Conservation (phyloP, 1,139 yeast species). For the Spencermartinsiella ligniputridi region DNA sequence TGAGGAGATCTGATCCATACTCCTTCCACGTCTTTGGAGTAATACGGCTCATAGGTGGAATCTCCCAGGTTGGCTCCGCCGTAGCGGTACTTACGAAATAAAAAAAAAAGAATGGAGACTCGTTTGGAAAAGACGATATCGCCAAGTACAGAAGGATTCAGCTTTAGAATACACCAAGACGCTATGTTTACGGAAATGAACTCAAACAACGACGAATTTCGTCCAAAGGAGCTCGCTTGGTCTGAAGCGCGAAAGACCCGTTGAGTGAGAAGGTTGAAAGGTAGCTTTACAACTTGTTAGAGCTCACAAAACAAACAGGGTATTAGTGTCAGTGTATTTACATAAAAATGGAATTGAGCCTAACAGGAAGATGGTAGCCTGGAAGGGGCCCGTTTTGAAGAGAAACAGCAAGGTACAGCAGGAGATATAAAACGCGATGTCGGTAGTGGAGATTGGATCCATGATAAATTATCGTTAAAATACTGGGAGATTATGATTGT, state of each 20-base stretch:
- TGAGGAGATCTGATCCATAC: conserved; percentile 36
- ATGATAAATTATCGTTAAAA: no score
- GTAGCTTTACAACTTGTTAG: conserved; percentile 15
- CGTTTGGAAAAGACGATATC: conserved; percentile 20
- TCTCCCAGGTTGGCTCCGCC: conserved; percentile 30
- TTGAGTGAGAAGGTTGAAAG: conserved; percentile 19
- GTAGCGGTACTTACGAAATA: conserved; percentile 24
- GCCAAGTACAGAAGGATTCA: conserved; percentile 21
- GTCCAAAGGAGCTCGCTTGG: conserved; percentile 24
- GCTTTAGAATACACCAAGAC: conserved; percentile 19
- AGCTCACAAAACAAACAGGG: neutral
- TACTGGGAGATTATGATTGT: no score
- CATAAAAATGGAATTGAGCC: conserved; percentile 15
- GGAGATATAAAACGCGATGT: conserved; percentile 15
- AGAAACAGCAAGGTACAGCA: conserved; percentile 9
- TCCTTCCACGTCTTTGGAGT: conserved; percentile 26
- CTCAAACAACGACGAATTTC: conserved; percentile 26
- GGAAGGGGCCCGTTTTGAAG: conserved; percentile 11
- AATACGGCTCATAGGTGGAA: conserved; percentile 13
- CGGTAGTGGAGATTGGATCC: conserved; percentile 21
- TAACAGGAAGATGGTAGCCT: conserved; percentile 12
- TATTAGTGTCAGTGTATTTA: conserved; percentile 3
- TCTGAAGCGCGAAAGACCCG: conserved; percentile 22
- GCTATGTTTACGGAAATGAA: conserved; percentile 22
- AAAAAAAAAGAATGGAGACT: conserved; percentile 20